These are phyloP conservation scores for Coemansia sp. DNA, from an alignment of 192 early-diverging fungal genomes.

Conservation along the genomic window DNA sequence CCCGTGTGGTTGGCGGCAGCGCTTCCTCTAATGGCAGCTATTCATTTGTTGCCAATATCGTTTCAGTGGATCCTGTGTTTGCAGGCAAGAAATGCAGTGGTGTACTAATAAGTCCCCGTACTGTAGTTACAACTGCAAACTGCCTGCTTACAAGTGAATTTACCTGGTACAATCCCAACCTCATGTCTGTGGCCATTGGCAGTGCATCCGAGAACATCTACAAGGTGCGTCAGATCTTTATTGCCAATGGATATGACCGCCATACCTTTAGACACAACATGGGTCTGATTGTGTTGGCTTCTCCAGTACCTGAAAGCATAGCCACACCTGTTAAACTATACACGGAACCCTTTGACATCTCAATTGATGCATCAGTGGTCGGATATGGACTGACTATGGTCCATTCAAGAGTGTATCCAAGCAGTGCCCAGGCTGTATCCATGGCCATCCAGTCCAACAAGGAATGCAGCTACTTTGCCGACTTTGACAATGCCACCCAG, in stretches of 20 bases:
- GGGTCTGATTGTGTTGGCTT: slow-evolving; percentile 21
- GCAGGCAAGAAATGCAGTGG: slow-evolving; percentile 37
- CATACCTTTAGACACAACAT: slow-evolving; percentile 20
- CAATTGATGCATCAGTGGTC: slow-evolving; percentile 5
- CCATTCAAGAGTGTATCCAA: neutral
- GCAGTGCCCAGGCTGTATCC: neutral
- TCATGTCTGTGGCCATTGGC: slow-evolving; percentile 21
- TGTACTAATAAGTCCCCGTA: slow-evolving; percentile 15
- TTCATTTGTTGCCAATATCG: slow-evolving; percentile 29
- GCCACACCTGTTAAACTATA: slow-evolving; percentile 22
- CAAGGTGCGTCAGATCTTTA: slow-evolving; percentile 15
- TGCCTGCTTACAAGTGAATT: slow-evolving; percentile 19
- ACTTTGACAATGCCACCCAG: slow-evolving; percentile 20
- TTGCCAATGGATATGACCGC: slow-evolving; percentile 12
- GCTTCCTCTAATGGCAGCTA: neutral
- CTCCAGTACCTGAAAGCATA: slow-evolving; percentile 10
- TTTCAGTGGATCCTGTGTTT: slow-evolving; percentile 18
- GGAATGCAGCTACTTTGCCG: slow-evolving; percentile 8
- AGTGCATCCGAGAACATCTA: neutral
- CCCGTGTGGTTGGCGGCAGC: neutral
- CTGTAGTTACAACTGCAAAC: slow-evolving; percentile 37
- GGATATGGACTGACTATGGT: slow-evolving; percentile 11
- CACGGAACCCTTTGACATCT: neutral
- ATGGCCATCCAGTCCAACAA: neutral
- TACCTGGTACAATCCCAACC: slow-evolving; percentile 19